Conservation (phyloP, 352 stramenopile genomes). For the Aphanomyces cochlioides region DNA sequence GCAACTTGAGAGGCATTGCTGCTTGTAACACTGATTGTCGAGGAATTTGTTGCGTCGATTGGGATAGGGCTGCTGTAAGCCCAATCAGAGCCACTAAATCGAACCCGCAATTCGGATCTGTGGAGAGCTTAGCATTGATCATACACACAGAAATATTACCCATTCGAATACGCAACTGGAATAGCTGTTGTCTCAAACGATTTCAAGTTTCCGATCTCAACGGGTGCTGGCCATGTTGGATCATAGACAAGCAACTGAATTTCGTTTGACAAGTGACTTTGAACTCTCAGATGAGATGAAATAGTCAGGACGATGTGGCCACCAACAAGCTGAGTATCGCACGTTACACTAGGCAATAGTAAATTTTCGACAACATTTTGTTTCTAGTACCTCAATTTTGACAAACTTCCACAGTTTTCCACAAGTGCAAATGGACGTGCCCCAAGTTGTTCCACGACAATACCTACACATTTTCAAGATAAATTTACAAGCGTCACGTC, state of each 20-base stretch:
- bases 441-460: conserved; percentile 76
- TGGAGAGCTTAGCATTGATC: neutral
- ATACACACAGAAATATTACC: neutral
- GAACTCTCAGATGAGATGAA: conserved; percentile 74
- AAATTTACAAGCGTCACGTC: neutral
- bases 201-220: conserved; percentile 64
- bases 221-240: conserved; percentile 62
- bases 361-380: neutral
- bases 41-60: conserved; percentile 8
- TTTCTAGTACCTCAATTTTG: conserved; percentile 44
- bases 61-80: conserved; percentile 24
- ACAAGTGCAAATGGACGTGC: conserved; percentile 61
- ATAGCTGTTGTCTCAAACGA: conserved; percentile 59
- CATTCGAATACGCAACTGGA: conserved; percentile 60
- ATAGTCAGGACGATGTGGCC: conserved; percentile 73
- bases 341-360: conserved; percentile 20
- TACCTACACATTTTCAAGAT: conserved; percentile 30
- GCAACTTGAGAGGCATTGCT: conserved; percentile 30
- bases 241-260: conserved; percentile 79
- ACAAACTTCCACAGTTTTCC: conserved; percentile 46
- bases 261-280: conserved; percentile 61
- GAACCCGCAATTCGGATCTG: conserved; percentile 26
- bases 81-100: conserved; percentile 9
- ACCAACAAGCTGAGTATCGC: conserved; percentile 54
- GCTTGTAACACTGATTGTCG: conserved; percentile 14